Conservation (phyloP, 1,139 yeast species). For the Geotrichum reessii region DNA sequence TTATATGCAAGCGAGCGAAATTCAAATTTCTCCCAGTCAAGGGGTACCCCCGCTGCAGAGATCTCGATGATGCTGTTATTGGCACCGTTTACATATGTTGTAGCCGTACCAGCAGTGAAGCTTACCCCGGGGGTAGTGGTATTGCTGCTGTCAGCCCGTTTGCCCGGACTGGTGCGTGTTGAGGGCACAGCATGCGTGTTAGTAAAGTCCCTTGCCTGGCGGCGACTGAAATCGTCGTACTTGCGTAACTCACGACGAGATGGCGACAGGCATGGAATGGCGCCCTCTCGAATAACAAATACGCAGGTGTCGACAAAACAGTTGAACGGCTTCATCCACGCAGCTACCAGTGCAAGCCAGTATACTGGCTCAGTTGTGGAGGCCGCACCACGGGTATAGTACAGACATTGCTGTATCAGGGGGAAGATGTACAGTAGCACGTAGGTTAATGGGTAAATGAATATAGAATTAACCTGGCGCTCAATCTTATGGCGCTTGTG, state of each 20-base stretch:
- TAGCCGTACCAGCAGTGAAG: not conserved
- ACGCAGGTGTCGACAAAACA: slow-evolving; percentile 74
- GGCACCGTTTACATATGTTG: not conserved
- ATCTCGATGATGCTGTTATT: not conserved
- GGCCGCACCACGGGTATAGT: slow-evolving; percentile 34
- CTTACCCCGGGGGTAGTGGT: not conserved
- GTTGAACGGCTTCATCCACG: slow-evolving; percentile 75
- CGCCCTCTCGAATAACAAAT: slow-evolving; percentile 62
- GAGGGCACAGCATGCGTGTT: not conserved
- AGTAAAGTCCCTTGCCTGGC: not conserved
- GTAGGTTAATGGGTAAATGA: slow-evolving; percentile 79
- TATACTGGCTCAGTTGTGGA: slow-evolving; percentile 37
- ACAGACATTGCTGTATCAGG: slow-evolving; percentile 61
- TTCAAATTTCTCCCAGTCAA: not conserved
- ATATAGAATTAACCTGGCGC: slow-evolving; percentile 72
- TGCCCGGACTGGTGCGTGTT: not conserved
- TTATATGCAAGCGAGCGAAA: not conserved
- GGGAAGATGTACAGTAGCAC: slow-evolving; percentile 81
- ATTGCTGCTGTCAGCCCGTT: not conserved
- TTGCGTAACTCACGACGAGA: not conserved
- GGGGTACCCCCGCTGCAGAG: not conserved
- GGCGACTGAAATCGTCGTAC: not conserved
- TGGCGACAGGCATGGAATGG: not conserved
- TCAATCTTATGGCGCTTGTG: slow-evolving; percentile 59
- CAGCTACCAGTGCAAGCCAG: slow-evolving; percentile 63